phyloP scores from a whole-genome alignment of 1,284 basidiomycete genomes.

The Ceratobasidium theobromae region DNA sequence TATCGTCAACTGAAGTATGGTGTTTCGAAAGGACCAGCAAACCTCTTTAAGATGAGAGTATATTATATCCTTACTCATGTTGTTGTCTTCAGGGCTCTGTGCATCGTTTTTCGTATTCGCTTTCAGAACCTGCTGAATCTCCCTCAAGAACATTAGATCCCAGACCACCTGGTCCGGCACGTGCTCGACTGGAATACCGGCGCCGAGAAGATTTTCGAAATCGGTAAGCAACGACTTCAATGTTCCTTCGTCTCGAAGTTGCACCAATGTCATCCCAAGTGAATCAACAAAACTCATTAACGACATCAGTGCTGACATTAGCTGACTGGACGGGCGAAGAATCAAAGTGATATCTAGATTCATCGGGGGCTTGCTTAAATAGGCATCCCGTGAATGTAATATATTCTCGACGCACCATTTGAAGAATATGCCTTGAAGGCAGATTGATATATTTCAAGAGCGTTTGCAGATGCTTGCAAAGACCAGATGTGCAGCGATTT shows the following conservation, averaged over 20 bases:
- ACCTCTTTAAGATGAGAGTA: slow-evolving; percentile 14
- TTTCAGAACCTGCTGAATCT: slow-evolving; percentile 46
- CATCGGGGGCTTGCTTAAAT: slow-evolving; percentile 36
- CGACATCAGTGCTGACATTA: slow-evolving; percentile 56
- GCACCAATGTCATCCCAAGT: slow-evolving; percentile 45
- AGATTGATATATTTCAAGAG: slow-evolving; percentile 29
- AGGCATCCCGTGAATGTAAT: too few species aligned
- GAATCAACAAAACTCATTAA: slow-evolving; percentile 58
- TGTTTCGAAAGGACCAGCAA: background rate
- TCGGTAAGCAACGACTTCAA: slow-evolving; percentile 41
- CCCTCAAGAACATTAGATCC: slow-evolving; percentile 54
- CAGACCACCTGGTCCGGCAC: slow-evolving; percentile 42
- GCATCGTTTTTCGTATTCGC: slow-evolving; percentile 40
- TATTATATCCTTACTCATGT: slow-evolving; percentile 1
- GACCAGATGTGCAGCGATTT: slow-evolving; percentile 55
- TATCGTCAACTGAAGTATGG: slow-evolving; percentile 43
- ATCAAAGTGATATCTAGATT: slow-evolving; percentile 37
- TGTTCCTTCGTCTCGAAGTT: slow-evolving; percentile 44
- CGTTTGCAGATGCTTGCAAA: slow-evolving; percentile 45
- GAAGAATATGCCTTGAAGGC: slow-evolving; percentile 8
- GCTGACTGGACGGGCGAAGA: slow-evolving; percentile 53
- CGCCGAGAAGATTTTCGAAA: slow-evolving; percentile 19
- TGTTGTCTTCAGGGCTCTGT: background rate
- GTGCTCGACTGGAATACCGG: slow-evolving; percentile 34
- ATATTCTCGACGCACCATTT: slow-evolving; percentile 4